phyloP scores from a whole-genome alignment of 495 filamentous ascomycete species.

The Ascodesmis nigricans region DNA sequence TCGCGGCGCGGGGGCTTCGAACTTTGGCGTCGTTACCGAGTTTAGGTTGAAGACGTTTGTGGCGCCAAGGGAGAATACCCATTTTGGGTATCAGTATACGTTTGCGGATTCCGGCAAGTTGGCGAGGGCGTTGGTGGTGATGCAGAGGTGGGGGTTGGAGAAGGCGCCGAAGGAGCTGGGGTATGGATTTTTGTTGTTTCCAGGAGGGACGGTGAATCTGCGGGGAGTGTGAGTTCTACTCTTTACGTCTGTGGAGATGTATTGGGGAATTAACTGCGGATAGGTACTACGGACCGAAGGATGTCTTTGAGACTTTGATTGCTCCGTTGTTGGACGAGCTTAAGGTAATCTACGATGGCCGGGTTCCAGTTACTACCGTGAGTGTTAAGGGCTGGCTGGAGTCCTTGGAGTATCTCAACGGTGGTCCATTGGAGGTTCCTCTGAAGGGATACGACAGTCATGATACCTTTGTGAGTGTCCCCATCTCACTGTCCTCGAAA shows the following conservation, averaged over 20 bases:
- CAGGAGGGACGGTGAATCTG: conserved; percentile 5
- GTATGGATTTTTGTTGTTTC: conserved; percentile 6
- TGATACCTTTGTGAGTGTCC: conserved; percentile 6
- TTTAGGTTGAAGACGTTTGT: conserved; percentile 38
- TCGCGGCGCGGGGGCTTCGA: conserved; percentile 35
- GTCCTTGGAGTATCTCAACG: neutral
- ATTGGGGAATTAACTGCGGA: too few relatives aligned
- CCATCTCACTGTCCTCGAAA: neutral
- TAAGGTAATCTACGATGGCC: conserved; percentile 2
- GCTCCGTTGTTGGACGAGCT: conserved; percentile 7
- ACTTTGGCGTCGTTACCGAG: conserved; percentile 38
- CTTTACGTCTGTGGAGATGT: too few relatives aligned
- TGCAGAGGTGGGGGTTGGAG: conserved; percentile 2
- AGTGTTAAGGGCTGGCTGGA: conserved; percentile 8
- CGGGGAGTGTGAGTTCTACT: too few relatives aligned
- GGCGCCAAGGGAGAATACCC: conserved; percentile 31
- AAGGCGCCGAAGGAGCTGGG: conserved; percentile 10
- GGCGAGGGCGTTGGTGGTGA: conserved; percentile 16
- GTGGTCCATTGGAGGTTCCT: neutral
- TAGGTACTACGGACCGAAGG: conserved; percentile 8
- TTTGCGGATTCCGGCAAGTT: conserved; percentile 25
- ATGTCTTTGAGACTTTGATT: conserved; percentile 2
- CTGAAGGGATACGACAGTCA: neutral
- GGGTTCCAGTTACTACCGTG: neutral
- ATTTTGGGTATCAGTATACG: conserved; percentile 29